Base-by-base conservation (phyloP, 345 rosid species). In the Heritiera fomes region DNA sequence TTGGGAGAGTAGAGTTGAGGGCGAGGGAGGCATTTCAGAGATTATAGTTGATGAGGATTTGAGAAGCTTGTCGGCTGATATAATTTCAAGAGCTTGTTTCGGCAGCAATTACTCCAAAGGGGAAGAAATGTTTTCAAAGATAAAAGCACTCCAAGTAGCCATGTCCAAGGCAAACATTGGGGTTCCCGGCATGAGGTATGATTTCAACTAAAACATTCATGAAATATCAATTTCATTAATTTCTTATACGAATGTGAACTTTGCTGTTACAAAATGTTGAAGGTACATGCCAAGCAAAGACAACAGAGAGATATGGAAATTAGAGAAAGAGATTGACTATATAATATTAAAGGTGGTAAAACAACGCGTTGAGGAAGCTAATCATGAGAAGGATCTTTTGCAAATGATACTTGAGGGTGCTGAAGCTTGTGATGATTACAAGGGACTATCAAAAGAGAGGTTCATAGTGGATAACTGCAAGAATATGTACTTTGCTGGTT, bases 391-490 rank as follows among this genome's bases (percentile, higher is more conserved):
- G 68, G 87, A 83, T 77, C 79, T 88, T 65, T 75, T 89, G 4
- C 93, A 84, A 32, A 77, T 82, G 79, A 81, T 85, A 73, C 76
- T 88, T 13, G 79, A 78, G 60, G 79, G 82, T 15, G 85, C 86
- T 9, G 43, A 82, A 13, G 68, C 32, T 59, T 49, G 8, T 34
- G 68, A 53, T 20, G 83, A 70, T 23, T 9, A 46, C 4, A 67
- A 69, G 14, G 71, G 80, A 3, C 30, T 83, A 60, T 84, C 85
- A 5, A 64, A 13, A 0, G 77, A 80, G 63, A 82, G 75, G 77
- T 87, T 80, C 77, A 77, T 85, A 15, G 83, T 87, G 40, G 91
- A 88, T 45, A 88, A 89, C 53, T 91, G 93, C 86, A 87, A 86
- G 75, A 84, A 67, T 28, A 79, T 87, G 9, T 91, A 85, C 83